Percentiles rank a stretch among this genome's conserved stretches.
phyloP scores from a whole-genome alignment of 73 alveolate species.

The Breviolum minutum region DNA sequence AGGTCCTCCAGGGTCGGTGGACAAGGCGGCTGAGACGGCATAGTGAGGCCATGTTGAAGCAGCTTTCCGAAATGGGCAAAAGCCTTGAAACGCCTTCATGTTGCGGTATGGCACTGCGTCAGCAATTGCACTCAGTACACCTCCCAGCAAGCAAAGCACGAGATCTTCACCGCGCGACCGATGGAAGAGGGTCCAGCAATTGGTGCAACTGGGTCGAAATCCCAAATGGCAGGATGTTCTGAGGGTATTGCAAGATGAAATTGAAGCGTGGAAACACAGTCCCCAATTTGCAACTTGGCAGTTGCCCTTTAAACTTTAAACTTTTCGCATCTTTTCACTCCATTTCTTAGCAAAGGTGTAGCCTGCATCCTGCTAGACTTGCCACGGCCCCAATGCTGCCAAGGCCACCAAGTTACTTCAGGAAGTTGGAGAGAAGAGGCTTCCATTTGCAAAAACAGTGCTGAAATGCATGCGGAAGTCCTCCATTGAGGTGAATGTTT shows the following conservation, averaged over 20 bases:
- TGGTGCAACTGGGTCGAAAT: constrained; percentile 8
- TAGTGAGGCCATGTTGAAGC: not conserved
- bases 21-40: not conserved
- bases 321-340: no score
- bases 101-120: not conserved
- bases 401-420: constrained; percentile 31
- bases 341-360: no score
- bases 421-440: constrained; percentile 6
- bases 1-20: not conserved
- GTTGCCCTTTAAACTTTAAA: not conserved
- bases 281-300: constrained; percentile 3
- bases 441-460: not conserved
- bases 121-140: not conserved
- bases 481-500: constrained; percentile 10
- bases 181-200: not conserved
- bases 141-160: not conserved
- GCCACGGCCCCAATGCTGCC: no score
- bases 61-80: no score
- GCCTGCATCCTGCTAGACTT: no score
- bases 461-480: constrained; percentile 7
- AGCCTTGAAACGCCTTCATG: not conserved
- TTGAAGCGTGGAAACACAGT: not conserved
- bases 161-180: no score
- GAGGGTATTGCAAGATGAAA: not conserved
- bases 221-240: constrained; percentile 15